A percentile compares a stretch with the other conserved stretches of the same genome.
phyloP scores from a whole-genome alignment of 2,329 filamentous ascomycete genomes.

The Aureobasidium lini region DNA sequence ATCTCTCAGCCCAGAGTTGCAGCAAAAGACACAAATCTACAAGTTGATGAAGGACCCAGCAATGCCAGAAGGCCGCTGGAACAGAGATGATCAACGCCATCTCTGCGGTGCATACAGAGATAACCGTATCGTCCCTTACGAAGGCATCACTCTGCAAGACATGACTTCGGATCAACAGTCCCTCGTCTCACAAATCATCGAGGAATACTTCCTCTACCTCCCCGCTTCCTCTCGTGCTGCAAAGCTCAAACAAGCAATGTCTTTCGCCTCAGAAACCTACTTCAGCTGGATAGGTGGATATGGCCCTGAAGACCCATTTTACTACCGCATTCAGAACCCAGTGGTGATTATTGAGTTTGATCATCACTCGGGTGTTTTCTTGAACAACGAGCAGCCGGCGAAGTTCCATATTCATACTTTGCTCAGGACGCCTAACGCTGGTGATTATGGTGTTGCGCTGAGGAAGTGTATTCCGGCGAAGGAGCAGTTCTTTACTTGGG shows the following conservation, averaged over 20 bases:
- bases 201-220: slow-evolving; percentile 62
- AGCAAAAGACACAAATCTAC: slow-evolving; percentile 50
- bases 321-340: slow-evolving; percentile 69
- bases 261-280: slow-evolving; percentile 61
- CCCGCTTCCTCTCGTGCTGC: slow-evolving; percentile 48
- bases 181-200: slow-evolving; percentile 49
- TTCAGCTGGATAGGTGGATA: slow-evolving; percentile 73
- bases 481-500: slow-evolving; percentile 16
- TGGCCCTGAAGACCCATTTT: slow-evolving; percentile 62
- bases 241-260: slow-evolving; percentile 48
- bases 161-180: slow-evolving; percentile 44
- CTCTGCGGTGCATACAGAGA: slow-evolving; percentile 71
- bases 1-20: slow-evolving; percentile 41
- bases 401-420: slow-evolving; percentile 77
- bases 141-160: slow-evolving; percentile 53
- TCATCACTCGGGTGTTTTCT: slow-evolving; percentile 70
- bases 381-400: slow-evolving; percentile 63
- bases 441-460: slow-evolving; percentile 62
- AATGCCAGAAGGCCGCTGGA: slow-evolving; percentile 66
- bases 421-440: slow-evolving; percentile 63
- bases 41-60: slow-evolving; percentile 53
- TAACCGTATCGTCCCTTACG: slow-evolving; percentile 65
- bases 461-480: slow-evolving; percentile 9
- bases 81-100: slow-evolving; percentile 72
- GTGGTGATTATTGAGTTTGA: slow-evolving; percentile 72